Evolutionary conservation across 2,329 filamentous ascomycete species (phyloP).

Genomic region (Chalaropsis thielavioides): DNA sequence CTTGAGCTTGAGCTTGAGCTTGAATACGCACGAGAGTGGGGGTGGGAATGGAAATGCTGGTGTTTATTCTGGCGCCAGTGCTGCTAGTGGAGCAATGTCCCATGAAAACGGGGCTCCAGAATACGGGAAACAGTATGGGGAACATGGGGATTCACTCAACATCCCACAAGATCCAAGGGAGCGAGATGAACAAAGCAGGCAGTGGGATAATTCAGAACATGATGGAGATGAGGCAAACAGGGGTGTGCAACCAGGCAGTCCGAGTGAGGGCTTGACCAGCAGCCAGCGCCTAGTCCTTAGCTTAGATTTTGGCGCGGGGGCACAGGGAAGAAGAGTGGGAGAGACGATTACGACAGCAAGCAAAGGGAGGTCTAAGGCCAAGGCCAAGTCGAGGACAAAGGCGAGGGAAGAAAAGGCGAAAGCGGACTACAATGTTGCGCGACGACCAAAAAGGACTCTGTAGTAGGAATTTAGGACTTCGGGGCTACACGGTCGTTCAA

Average conservation of each 20-base stretch:
- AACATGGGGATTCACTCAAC: not conserved
- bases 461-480: not conserved
- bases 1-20: not conserved
- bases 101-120: not conserved
- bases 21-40: not conserved
- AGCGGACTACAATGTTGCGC: not conserved
- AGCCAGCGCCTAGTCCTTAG: constrained; percentile 11
- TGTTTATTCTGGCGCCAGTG: no score
- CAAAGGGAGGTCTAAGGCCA: constrained; percentile 5
- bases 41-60: not conserved
- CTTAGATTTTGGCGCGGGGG: constrained; percentile 9
- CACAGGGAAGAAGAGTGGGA: not conserved
- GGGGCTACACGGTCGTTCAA: not conserved
- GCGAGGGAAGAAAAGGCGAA: not conserved
- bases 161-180: not conserved
- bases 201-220: not conserved
- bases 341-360: not conserved
- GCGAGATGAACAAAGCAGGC: not conserved
- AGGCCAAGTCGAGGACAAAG: constrained; percentile 1
- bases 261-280: constrained; percentile 5
- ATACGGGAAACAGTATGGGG: not conserved
- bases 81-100: not conserved
- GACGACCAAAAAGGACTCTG: not conserved
- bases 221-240: constrained; percentile 4
- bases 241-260: not conserved